Conservation (phyloP, 2,329 filamentous ascomycete species). For the Aureobasidium vineae region DNA sequence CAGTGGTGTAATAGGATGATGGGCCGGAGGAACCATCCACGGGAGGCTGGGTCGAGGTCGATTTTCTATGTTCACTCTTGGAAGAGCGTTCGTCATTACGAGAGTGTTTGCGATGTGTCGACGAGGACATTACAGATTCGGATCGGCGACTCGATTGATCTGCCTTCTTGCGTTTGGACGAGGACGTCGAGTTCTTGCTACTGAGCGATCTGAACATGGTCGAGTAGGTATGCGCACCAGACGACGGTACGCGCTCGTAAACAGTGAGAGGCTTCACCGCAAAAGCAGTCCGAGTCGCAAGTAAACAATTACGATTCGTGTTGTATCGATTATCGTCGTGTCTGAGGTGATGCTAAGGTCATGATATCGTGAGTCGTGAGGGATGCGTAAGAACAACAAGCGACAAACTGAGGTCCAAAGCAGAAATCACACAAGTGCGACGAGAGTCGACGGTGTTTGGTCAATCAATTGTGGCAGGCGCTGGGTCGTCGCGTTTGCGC, state of each 20-base stretch:
- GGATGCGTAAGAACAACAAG: not conserved
- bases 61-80: slow-evolving; percentile 30
- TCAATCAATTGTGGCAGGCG: slow-evolving; percentile 22
- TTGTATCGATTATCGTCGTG: slow-evolving; percentile 6
- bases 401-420: not conserved
- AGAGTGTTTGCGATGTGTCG: slow-evolving; percentile 38
- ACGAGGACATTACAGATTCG: slow-evolving; percentile 40
- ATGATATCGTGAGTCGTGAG: slow-evolving; percentile 18
- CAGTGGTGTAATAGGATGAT: slow-evolving; percentile 43
- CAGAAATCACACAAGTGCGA: slow-evolving; percentile 16
- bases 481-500: slow-evolving; percentile 9
- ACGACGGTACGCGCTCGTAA: not conserved
- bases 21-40: slow-evolving; percentile 35
- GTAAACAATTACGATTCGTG: slow-evolving; percentile 5
- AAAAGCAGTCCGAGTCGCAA: not conserved
- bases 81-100: slow-evolving; percentile 30
- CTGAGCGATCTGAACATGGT: slow-evolving; percentile 29
- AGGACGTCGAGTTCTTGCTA: slow-evolving; percentile 35
- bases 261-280: slow-evolving; percentile 13
- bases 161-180: slow-evolving; percentile 34
- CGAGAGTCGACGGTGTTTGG: slow-evolving; percentile 12
- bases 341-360: slow-evolving; percentile 4
- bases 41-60: slow-evolving; percentile 32
- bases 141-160: slow-evolving; percentile 35
- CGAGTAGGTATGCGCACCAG: not conserved